Evolutionary conservation across 208 protist species (phyloP).

Genomic region (Crithidia bombi): DNA sequence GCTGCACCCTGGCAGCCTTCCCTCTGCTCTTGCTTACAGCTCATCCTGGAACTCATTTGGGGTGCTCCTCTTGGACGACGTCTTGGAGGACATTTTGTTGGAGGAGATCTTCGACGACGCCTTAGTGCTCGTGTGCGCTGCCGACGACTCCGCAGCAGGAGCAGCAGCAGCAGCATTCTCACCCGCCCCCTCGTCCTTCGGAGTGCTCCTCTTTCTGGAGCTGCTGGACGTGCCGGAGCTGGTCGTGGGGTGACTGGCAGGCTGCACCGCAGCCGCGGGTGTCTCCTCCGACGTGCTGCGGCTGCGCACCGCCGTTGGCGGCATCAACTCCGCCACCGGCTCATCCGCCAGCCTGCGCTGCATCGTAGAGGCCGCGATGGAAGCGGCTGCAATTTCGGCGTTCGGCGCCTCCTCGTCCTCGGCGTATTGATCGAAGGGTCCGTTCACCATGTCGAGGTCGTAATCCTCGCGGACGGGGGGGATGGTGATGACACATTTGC

Average conservation of each 20-base stretch:
- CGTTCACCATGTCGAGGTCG: conserved; percentile 32
- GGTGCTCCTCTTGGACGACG: conserved; percentile 5
- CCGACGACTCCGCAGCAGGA: background rate
- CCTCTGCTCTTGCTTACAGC: conserved; percentile 5
- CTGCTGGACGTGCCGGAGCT: conserved; percentile 2
- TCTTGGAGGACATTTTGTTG: background rate
- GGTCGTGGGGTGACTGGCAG: background rate
- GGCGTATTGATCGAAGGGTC: conserved; percentile 19
- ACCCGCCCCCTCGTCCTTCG: background rate
- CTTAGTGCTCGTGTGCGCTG: background rate
- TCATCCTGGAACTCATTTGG: background rate
- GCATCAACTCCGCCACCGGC: conserved; percentile 6
- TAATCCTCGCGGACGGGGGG: conserved; percentile 65
- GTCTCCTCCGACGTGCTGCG: conserved; percentile 1
- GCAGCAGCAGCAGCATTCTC: background rate
- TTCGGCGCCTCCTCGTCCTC: conserved; percentile 27
- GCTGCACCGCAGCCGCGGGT: conserved; percentile 4
- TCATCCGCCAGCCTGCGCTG: conserved; percentile 6
- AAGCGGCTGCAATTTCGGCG: conserved; percentile 8
- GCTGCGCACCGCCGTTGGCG: conserved; percentile 5
- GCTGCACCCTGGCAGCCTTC: background rate
- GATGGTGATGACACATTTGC: conserved; percentile 54
- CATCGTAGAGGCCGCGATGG: conserved; percentile 6
- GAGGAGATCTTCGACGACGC: conserved; percentile 7
- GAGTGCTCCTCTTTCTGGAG: background rate